Conservation (phyloP, 148 eudicot species). For the Diospyros lotus region DNA sequence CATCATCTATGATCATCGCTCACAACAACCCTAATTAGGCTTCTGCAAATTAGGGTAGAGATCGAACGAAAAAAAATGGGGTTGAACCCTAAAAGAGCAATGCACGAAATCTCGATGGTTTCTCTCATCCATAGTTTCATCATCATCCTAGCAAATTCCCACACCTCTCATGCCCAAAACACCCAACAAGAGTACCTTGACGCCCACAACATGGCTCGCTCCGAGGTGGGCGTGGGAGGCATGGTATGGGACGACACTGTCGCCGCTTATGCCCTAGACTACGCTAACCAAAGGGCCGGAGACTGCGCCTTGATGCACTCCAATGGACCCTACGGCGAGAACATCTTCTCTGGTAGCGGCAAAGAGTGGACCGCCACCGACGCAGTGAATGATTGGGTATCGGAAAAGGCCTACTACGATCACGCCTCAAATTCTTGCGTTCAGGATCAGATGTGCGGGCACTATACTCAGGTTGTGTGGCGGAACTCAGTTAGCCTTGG, state of each 20-base stretch:
- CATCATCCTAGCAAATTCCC: not conserved
- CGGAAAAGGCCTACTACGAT: slow-evolving; percentile 26
- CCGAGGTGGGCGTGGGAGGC: not conserved
- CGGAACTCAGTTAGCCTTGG: slow-evolving; percentile 26
- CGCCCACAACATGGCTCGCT: not conserved
- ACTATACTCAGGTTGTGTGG: slow-evolving; percentile 41
- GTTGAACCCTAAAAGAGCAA: not conserved
- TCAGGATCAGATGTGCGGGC: slow-evolving; percentile 20
- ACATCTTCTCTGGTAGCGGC: not conserved
- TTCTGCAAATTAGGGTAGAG: too few species aligned
- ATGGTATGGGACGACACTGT: not conserved
- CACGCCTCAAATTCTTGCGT: slow-evolving; percentile 30
- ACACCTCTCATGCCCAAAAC: not conserved
- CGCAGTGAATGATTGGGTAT: slow-evolving; percentile 26
- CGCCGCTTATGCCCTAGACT: not conserved
- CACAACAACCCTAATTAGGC: too few species aligned
- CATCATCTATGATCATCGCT: too few species aligned
- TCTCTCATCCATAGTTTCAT: not conserved
- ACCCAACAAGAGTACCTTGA: not conserved
- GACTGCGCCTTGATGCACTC: not conserved
- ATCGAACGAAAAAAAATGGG: not conserved
- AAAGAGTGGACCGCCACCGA: too few species aligned
- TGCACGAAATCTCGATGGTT: not conserved
- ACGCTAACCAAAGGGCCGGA: not conserved
- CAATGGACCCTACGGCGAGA: not conserved